These are phyloP conservation scores for Stemphylium lycopersici DNA, from an alignment of 2,329 filamentous ascomycete species.

Conservation along the genomic window DNA sequence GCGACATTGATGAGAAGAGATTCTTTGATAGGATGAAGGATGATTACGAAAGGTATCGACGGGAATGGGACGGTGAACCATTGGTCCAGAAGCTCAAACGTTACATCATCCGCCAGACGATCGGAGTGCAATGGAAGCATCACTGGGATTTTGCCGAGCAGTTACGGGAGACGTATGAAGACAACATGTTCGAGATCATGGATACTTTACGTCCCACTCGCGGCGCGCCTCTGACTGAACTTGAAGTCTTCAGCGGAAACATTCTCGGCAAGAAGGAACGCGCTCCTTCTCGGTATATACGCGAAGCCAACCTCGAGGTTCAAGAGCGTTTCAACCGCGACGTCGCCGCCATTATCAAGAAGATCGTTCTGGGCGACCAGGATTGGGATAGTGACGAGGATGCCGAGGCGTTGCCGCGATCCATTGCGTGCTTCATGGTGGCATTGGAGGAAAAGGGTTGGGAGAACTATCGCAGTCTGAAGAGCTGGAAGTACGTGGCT, in stretches of 20 bases:
- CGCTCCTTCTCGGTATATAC: constrained; percentile 39
- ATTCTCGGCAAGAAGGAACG: constrained; percentile 60
- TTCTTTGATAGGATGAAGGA: constrained; percentile 56
- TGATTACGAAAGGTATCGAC: constrained; percentile 17
- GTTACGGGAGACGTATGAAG: constrained; percentile 58
- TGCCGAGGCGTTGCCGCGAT: constrained; percentile 54
- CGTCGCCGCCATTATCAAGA: constrained; percentile 51
- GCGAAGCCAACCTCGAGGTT: constrained; percentile 43
- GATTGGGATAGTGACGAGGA: constrained; percentile 35
- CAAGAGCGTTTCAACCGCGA: constrained; percentile 52
- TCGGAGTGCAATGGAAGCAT: constrained; percentile 51
- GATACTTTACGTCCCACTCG: constrained; percentile 41
- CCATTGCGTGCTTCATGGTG: constrained; percentile 58
- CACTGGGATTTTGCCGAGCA: constrained; percentile 49
- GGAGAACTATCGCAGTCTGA: constrained; percentile 42
- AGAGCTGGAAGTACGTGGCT: constrained; percentile 61
- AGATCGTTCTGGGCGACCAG: constrained; percentile 51
- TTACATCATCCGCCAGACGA: constrained; percentile 49
- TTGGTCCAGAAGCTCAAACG: constrained; percentile 47
- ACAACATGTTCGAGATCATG: constrained; percentile 57
- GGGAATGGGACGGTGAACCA: constrained; percentile 10
- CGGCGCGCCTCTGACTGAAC: constrained; percentile 37
- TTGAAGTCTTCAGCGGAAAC: constrained; percentile 61
- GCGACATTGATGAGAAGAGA: constrained; percentile 72
- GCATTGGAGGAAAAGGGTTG: constrained; percentile 44